Evolutionary conservation across 768 basidiomycete species (phyloP), one percentile per base, ranked within the genome.

Genomic region (Lenzites betulinus): DNA sequence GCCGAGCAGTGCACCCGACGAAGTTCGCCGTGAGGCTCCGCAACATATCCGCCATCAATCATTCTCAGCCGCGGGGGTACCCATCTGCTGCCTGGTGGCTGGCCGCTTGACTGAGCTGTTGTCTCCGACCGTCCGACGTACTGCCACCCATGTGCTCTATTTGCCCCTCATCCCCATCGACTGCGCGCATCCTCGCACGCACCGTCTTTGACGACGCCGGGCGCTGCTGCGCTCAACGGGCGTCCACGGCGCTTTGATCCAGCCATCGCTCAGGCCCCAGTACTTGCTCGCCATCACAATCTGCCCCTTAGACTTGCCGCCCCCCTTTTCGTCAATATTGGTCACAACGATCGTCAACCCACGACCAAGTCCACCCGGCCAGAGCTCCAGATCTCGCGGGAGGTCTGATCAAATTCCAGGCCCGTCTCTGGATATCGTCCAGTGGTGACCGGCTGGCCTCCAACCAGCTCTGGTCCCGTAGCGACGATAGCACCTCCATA

Each of bases 71-170:
- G 47, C 47, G 46, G 23, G 7, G 23, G 23, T 22, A 23, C 46
- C 22, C 16, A n/a, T 13, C 6, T 26, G 33, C 33, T 28, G 8
- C 28, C 33, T 12, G 43, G 43, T 26, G n/a, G n/a, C n/a, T n/a
- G n/a, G n/a, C 48, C 16, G 50, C 7, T 36, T 42, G 23, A 52
- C 52, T 36, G 59, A 59, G 58, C 58, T 38, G 36, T 52, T 33
- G 53, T 55, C 59, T 50, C 54, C 38, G n/a, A n/a, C n/a, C n/a
- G n/a, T n/a, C n/a, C n/a, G n/a, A n/a, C n/a, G 53, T 50, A 54
- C 59, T 55, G 53, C 41, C 52, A 44, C 30, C 53, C 59, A 60
- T 54, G 59, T 60, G 59, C 54, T 55, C 53, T 60, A 51, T 49
- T 43, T 22, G 33, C 12, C 30, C 44, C 36, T 36, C 44, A n/a